Conservation (phyloP, 2,329 filamentous ascomycete genomes). For the Stromatinia cepivora region DNA sequence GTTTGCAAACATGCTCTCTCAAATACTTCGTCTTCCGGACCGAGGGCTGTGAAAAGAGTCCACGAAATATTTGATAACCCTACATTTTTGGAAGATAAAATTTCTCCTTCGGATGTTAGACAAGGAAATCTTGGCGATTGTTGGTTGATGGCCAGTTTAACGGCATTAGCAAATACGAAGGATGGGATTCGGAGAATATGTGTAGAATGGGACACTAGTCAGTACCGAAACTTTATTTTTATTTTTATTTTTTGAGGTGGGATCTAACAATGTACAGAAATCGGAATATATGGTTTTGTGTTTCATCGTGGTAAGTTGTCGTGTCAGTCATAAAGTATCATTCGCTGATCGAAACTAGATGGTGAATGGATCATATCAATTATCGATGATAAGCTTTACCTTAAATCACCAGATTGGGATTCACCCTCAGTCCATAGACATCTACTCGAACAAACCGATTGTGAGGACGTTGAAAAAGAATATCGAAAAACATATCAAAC, state of each 20-base stretch:
- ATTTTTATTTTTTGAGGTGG: not conserved
- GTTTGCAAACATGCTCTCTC: conserved; percentile 48
- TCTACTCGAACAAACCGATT: conserved; percentile 72
- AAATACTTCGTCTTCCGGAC: conserved; percentile 53
- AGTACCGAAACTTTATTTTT: conserved; percentile 1
- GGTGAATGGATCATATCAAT: conserved; percentile 92
- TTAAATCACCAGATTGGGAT: conserved; percentile 80
- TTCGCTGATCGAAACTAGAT: conserved; percentile 47
- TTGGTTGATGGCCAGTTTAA: conserved; percentile 81
- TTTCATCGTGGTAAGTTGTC: conserved; percentile 61
- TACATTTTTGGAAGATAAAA: conserved; percentile 75
- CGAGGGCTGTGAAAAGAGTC: conserved; percentile 76
- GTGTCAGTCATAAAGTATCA: not conserved
- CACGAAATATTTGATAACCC: conserved; percentile 75
- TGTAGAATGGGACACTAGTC: conserved; percentile 66
- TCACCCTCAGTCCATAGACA: conserved; percentile 73
- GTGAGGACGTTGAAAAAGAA: conserved; percentile 68
- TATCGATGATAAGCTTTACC: conserved; percentile 85
- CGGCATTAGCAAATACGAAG: conserved; percentile 72
- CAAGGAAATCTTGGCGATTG: conserved; percentile 81
- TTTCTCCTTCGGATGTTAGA: conserved; percentile 74
- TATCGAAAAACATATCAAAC: conserved; percentile 53
- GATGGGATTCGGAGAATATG: conserved; percentile 71
- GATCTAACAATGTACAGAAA: conserved; percentile 42
- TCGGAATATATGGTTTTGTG: conserved; percentile 88